These are phyloP conservation scores for Dimocarpus longan DNA, from an alignment of 345 rosid species.

Conservation along the genomic window DNA sequence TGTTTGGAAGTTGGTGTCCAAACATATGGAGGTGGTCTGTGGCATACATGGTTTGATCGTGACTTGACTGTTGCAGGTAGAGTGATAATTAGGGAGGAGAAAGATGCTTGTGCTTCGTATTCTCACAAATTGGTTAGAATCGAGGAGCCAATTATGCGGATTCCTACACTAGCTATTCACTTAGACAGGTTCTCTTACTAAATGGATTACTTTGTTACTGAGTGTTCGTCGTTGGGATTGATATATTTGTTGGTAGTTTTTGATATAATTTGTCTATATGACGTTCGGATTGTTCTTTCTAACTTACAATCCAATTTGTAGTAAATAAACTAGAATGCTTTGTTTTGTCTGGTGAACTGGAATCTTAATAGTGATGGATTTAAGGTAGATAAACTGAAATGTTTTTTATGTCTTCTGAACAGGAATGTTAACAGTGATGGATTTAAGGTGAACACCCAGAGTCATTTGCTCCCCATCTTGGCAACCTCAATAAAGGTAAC, in stretches of 20 bases:
- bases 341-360: conserved; percentile 42
- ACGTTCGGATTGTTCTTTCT: neutral
- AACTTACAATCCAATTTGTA: neutral
- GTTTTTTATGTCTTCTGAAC: conserved; percentile 22
- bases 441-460: conserved; percentile 88
- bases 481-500: conserved; percentile 89
- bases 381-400: conserved; percentile 39
- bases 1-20: conserved; percentile 94
- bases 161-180: conserved; percentile 95
- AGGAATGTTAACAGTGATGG: conserved; percentile 84
- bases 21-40: conserved; percentile 89
- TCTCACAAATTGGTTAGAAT: conserved; percentile 76
- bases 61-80: conserved; percentile 96
- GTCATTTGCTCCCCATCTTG: conserved; percentile 78
- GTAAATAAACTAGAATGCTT: neutral
- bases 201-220: neutral
- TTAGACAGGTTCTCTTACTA: conserved; percentile 66
- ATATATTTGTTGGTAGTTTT: neutral
- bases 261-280: conserved; percentile 16
- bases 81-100: conserved; percentile 65
- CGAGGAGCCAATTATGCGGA: conserved; percentile 85
- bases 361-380: conserved; percentile 77
- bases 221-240: neutral
- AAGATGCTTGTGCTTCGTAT: conserved; percentile 57
- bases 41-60: conserved; percentile 99